Evolutionary conservation across 495 filamentous ascomycete genomes (phyloP).

Genomic region (Hyphodiscus hymeniophilus): DNA sequence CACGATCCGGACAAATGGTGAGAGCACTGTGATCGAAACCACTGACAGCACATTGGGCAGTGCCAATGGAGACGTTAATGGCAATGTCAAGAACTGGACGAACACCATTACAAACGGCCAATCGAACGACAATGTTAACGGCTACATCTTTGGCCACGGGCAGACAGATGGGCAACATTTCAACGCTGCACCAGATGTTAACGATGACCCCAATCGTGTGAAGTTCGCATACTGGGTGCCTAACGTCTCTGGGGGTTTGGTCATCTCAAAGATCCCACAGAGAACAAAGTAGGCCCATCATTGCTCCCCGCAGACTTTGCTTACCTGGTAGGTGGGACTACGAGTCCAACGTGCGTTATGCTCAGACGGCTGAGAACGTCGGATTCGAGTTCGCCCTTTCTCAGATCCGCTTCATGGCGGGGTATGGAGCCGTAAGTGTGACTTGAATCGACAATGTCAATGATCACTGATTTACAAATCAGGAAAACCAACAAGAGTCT

Average conservation of each 20-base stretch:
- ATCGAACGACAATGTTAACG: too few species aligned
- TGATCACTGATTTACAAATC: constrained; percentile 2
- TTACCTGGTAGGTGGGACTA: constrained; percentile 29
- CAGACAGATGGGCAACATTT: constrained; percentile 6
- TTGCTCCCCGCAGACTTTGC: neutral
- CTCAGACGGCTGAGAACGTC: constrained; percentile 32
- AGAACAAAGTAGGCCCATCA: constrained; percentile 19
- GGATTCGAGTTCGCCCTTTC: constrained; percentile 42
- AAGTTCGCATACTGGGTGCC: constrained; percentile 38
- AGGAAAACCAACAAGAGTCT: constrained; percentile 38
- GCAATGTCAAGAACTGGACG: neutral
- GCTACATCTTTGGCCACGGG: too few species aligned
- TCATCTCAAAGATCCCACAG: constrained; percentile 41
- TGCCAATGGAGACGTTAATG: neutral
- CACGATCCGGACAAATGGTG: neutral
- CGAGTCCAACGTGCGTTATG: constrained; percentile 35
- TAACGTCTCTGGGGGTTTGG: constrained; percentile 40
- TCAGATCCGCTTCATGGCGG: constrained; percentile 41
- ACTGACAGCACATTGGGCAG: neutral
- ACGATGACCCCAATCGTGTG: constrained; percentile 14
- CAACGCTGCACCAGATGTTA: constrained; percentile 11
- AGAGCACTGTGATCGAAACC: neutral
- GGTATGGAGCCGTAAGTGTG: constrained; percentile 33
- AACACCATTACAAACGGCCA: too few species aligned
- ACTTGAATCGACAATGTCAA: neutral